Base-by-base conservation (phyloP, 139 green algal genomes). In the Micractinium conductrix region DNA sequence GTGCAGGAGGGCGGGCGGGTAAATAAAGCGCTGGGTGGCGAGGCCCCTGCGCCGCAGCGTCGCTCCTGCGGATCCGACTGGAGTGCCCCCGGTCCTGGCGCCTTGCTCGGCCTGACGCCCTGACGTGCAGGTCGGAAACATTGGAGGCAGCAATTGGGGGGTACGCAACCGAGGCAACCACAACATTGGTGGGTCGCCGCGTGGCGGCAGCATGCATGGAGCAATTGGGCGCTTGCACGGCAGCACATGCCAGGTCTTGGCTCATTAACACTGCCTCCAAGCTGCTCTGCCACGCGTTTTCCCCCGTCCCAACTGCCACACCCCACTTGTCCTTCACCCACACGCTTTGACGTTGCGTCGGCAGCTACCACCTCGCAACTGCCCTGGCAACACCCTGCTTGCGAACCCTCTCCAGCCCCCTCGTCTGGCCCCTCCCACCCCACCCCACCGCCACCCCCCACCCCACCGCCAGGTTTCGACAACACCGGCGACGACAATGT, bases 401-500 rank as follows among this genome's bases (percentile, higher is more conserved):
- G n/a, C n/a, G n/a, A n/a, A n/a, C n/a, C n/a, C n/a, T n/a, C n/a
- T n/a, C n/a, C n/a, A n/a, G n/a, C n/a, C n/a, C n/a, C n/a, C n/a
- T n/a, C n/a, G n/a, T n/a, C n/a, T n/a, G n/a, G 53, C 53, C 68
- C 2, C 37, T 44, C 9, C 35, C 33, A 14, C 21, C 21, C 38
- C 38, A 43, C 68, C 10, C 68, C 24, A 14, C 68, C 38, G 37
- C 37, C 30, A 14, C 14, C 4, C 68, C 68, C 2, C 19, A 6
- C 21, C 12, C 10, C 24, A 21, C 28, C 21, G 40, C 70, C 70
- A 76, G 70, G 74, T 0, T 40, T 40, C 33, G 58, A 80, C 48
- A 80, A 80, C 74, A 44, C 26, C 37, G 74, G 74, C 40, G 48
- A 44, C 33, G n/a, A 80, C 45, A 80, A 80, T n/a, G 74, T 80